Base-by-base conservation (phyloP, 1,284 basidiomycete genomes). In the Vanrija sp. region DNA sequence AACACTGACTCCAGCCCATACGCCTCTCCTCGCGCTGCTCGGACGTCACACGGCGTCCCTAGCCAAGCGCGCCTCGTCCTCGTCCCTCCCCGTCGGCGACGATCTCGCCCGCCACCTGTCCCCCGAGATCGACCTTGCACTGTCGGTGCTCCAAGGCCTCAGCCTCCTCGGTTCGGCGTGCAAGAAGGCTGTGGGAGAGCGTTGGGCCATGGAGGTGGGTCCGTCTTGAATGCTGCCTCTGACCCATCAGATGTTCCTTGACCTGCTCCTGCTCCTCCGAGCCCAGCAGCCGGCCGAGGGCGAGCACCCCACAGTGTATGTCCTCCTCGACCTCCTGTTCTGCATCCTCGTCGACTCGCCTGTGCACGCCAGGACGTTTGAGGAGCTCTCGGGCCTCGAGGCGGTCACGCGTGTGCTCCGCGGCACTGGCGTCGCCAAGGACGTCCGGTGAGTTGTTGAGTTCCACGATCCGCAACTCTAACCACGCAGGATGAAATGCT, bases 311-410 rank as follows among this genome's bases (percentile, higher is more conserved):
- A 71, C 86, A 15, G 79, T 82, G 0, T 86, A 86, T 14, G 78
- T 81, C 7, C 78, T 89, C 2, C 77, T 95, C 18, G 91, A 95
- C 63, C 88, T 89, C 0, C 73, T 95, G 3, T 78, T 91, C 22
- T 90, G 88, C 62, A 80, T 91, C 20, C 79, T 95, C 6, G 91
- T 93, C 10, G 91, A 94, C 69, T 84, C 86, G 1, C 81, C 88
- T 0, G 63, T 73, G 6, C 83, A 88, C 4, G 73, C 91, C 6
- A 82, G 91, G 18, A 78, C 77, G 0, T 93, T 94, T 58, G 91
- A 95, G 74, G 80, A 82, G 19, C 78, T 80, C 22, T 82, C 80
- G 44, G 91, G 91, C 1, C 80, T 91, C 2, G 88, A 89, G 63
- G 81, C 82, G 0, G 81, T 94, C 9, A 88, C 91, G 14, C 86